Percentiles rank a stretch among this genome's conserved stretches.
Conservation (phyloP, 371 early-diverging fungal genomes). For the Coemansia sp. region DNA sequence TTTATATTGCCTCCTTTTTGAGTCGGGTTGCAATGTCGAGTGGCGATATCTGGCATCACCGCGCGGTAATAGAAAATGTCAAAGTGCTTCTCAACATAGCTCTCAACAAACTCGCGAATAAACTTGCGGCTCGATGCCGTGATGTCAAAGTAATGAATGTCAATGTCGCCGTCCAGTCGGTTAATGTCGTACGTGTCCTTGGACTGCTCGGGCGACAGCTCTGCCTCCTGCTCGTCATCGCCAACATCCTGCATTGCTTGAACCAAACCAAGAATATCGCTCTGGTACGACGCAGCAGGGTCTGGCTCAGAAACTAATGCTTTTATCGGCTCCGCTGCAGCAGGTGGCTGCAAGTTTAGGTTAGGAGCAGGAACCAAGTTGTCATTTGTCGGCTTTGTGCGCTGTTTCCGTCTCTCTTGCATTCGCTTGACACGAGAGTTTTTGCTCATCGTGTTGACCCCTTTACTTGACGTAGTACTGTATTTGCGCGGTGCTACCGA, state of each 20-base stretch:
- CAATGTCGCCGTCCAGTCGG: constrained; percentile 42
- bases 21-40: background rate
- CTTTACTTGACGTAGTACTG: background rate
- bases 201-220: constrained; percentile 33
- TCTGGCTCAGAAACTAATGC: background rate
- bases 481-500: background rate
- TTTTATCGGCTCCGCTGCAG: background rate
- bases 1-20: background rate
- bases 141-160: constrained; percentile 30
- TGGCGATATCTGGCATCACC: background rate
- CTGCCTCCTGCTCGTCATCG: constrained; percentile 3
- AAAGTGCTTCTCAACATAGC: constrained; percentile 28
- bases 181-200: constrained; percentile 24
- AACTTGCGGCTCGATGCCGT: constrained; percentile 18
- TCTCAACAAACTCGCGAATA: constrained; percentile 37
- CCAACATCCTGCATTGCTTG: background rate
- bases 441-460: background rate
- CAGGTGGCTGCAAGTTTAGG: background rate
- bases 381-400: background rate
- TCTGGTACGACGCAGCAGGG: background rate
- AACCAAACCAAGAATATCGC: background rate
- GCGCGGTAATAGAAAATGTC: constrained; percentile 33
- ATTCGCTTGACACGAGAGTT: background rate
- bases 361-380: background rate
- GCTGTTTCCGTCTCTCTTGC: constrained; percentile 5